Percentiles rank a stretch among this genome's conserved stretches.
Evolutionary conservation across 1,284 basidiomycete species (phyloP).

Genomic region (Ustilago trichophora): DNA sequence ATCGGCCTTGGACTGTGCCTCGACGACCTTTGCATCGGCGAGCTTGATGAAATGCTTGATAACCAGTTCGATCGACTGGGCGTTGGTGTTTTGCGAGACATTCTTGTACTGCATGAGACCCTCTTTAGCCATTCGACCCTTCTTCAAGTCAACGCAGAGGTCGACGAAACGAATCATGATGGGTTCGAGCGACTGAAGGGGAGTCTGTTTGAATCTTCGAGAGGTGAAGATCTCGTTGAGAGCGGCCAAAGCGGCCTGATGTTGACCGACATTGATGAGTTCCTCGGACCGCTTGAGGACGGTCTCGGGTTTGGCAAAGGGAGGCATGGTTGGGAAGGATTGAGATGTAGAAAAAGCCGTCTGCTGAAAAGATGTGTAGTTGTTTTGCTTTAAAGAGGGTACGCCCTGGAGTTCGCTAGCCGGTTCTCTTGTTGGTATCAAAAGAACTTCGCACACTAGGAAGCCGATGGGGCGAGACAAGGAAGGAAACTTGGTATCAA

Average conservation of each 20-base stretch:
- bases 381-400: too few relatives aligned
- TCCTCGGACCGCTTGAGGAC: constrained; percentile 88
- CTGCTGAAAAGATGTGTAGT: constrained; percentile 26
- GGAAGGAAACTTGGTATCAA: constrained; percentile 33
- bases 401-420: constrained; percentile 47
- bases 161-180: constrained; percentile 91
- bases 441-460: constrained; percentile 45
- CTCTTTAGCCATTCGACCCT: constrained; percentile 91
- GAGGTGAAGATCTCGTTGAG: constrained; percentile 90
- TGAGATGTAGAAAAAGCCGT: constrained; percentile 16
- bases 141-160: constrained; percentile 93
- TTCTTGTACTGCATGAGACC: constrained; percentile 81
- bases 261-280: constrained; percentile 87
- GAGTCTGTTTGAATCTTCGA: constrained; percentile 92
- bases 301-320: constrained; percentile 88
- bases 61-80: constrained; percentile 89
- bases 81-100: constrained; percentile 86
- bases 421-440: constrained; percentile 10
- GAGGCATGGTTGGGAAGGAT: constrained; percentile 70
- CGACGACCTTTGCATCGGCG: constrained; percentile 77
- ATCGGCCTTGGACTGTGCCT: constrained; percentile 64
- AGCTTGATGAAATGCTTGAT: constrained; percentile 88
- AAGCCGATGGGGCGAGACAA: constrained; percentile 45
- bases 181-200: constrained; percentile 87
- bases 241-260: constrained; percentile 85